Conservation (phyloP, 2,329 filamentous ascomycete species). For the Aspergillus fumigatiaffinis region DNA sequence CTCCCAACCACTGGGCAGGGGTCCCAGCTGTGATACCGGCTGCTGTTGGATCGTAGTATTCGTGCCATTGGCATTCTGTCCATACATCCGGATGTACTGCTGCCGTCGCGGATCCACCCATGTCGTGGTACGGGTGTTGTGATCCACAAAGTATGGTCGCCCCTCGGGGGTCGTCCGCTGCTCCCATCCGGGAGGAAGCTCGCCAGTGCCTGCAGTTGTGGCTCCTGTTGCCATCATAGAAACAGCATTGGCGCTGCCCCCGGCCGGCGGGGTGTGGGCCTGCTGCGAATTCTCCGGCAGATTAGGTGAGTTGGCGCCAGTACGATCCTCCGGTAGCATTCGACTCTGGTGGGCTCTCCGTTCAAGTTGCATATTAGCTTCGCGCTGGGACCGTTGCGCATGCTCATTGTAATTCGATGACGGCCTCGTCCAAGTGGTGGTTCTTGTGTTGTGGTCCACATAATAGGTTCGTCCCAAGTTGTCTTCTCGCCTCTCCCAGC, state of each 20-base stretch:
- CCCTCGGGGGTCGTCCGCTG: conserved; percentile 94
- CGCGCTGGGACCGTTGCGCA: conserved; percentile 73
- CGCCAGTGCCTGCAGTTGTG: conserved; percentile 89
- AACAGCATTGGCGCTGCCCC: conserved; percentile 52
- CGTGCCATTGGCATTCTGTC: conserved; percentile 68
- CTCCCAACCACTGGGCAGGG: conserved; percentile 95
- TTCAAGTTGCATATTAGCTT: conserved; percentile 89
- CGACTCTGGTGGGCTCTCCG: conserved; percentile 91
- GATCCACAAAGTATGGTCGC: conserved; percentile 93
- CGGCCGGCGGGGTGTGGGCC: conserved; percentile 43
- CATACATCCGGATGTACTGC: conserved; percentile 98
- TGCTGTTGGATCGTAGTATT: conserved; percentile 93
- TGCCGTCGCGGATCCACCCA: conserved; percentile 97
- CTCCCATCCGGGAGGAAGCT: conserved; percentile 94
- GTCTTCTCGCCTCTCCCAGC: conserved; percentile 95
- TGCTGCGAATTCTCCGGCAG: conserved; percentile 51
- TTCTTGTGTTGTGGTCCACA: conserved; percentile 94
- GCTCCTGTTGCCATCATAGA: conserved; percentile 94
- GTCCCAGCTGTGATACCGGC: conserved; percentile 92
- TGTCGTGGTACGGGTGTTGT: conserved; percentile 95
- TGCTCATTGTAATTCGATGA: conserved; percentile 72
- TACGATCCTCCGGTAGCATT: conserved; percentile 91
- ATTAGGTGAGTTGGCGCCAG: conserved; percentile 86
- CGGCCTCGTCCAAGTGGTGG: conserved; percentile 93
- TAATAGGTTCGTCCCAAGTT: conserved; percentile 95